phyloP scores from a whole-genome alignment of 2,329 filamentous ascomycete species.

The Trichoderma polysporum region DNA sequence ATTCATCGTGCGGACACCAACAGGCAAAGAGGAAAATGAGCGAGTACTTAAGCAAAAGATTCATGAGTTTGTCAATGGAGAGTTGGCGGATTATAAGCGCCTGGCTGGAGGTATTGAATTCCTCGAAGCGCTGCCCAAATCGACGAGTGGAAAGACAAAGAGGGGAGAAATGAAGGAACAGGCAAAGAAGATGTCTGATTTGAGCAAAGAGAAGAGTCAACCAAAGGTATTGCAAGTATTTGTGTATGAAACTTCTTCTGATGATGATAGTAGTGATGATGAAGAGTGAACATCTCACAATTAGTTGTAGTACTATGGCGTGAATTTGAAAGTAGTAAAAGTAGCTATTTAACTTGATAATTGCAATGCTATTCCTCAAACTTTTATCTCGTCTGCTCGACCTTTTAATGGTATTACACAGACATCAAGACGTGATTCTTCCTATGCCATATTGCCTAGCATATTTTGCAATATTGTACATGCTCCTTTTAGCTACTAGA shows the following conservation, averaged over 20 bases:
- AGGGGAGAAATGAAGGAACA: conserved; percentile 48
- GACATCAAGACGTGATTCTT: too few species aligned
- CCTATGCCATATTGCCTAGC: too few species aligned
- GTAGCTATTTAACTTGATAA: neutral
- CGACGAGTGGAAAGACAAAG: conserved; percentile 58
- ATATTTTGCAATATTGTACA: too few species aligned
- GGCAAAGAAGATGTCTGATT: conserved; percentile 26
- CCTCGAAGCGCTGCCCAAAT: conserved; percentile 58
- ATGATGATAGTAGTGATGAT: conserved; percentile 7
- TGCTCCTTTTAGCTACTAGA: too few species aligned
- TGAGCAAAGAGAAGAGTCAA: neutral
- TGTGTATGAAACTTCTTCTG: conserved; percentile 22
- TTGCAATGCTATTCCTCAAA: too few species aligned
- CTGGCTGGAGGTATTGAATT: conserved; percentile 52
- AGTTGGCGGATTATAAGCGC: conserved; percentile 46
- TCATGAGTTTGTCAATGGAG: conserved; percentile 46
- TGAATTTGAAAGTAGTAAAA: neutral
- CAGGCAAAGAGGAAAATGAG: conserved; percentile 49
- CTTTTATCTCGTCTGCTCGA: too few species aligned
- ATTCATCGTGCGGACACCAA: conserved; percentile 50
- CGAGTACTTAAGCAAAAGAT: conserved; percentile 48
- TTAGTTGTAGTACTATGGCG: neutral
- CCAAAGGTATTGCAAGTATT: conserved; percentile 11
- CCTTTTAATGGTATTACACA: too few species aligned
- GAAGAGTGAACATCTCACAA: neutral